These are phyloP conservation scores for Apocynum venetum DNA, from an alignment of 257 asterid genomes.

Conservation along the genomic window DNA sequence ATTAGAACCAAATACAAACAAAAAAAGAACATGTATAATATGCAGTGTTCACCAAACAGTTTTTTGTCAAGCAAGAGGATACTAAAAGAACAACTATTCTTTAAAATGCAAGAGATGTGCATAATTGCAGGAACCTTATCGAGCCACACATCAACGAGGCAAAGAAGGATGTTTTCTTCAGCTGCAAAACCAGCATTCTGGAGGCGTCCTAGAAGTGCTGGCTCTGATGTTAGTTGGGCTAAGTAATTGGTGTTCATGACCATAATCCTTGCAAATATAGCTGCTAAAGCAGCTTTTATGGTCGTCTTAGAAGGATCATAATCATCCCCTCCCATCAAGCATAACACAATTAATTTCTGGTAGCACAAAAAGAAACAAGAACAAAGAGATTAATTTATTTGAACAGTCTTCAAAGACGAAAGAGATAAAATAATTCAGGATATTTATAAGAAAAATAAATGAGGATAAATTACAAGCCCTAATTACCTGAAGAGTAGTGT, in stretches of 20 bases:
- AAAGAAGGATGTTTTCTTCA: slow-evolving; percentile 82
- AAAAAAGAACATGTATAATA: background rate
- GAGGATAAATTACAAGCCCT: slow-evolving; percentile 11
- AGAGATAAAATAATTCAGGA: background rate
- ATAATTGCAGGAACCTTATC: slow-evolving; percentile 56
- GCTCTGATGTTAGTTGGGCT: slow-evolving; percentile 84
- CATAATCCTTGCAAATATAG: slow-evolving; percentile 85
- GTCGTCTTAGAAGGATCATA: slow-evolving; percentile 79
- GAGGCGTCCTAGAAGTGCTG: slow-evolving; percentile 55
- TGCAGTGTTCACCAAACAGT: background rate
- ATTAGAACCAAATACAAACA: background rate
- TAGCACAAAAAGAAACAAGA: slow-evolving; percentile 14
- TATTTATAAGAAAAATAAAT: slow-evolving; percentile 1
- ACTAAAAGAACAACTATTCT: background rate
- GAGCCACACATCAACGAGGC: slow-evolving; percentile 93
- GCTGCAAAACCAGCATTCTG: slow-evolving; percentile 71
- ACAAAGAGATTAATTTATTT: slow-evolving; percentile 5
- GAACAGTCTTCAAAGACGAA: slow-evolving; percentile 8
- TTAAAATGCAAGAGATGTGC: background rate
- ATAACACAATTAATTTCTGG: slow-evolving; percentile 71
- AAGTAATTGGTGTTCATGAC: slow-evolving; percentile 86
- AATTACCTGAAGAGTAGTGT: slow-evolving; percentile 69
- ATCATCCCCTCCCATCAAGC: slow-evolving; percentile 91
- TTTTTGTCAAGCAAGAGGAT: background rate
- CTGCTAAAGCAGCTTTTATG: slow-evolving; percentile 76